These are phyloP conservation scores for Macadamia tetraphylla DNA, from an alignment of 164 flowering plant genomes.

Conservation along the genomic window DNA sequence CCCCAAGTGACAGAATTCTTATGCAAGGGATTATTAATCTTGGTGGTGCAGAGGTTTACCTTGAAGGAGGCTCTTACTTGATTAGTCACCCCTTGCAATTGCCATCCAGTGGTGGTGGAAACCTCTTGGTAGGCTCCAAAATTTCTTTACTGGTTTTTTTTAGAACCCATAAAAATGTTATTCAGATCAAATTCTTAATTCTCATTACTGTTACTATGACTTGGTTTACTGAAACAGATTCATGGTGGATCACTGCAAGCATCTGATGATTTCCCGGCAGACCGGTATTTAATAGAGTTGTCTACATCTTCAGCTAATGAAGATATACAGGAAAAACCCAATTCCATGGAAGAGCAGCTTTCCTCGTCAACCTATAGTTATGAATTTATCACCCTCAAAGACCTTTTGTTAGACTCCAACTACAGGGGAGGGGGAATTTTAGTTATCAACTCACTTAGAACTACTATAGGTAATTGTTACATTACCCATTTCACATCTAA, in stretches of 20 bases:
- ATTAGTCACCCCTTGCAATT: conserved; percentile 63
- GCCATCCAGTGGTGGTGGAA: conserved; percentile 65
- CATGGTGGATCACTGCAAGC: conserved; percentile 80
- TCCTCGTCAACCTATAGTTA: conserved; percentile 30
- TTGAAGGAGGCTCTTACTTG: conserved; percentile 73
- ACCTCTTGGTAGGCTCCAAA: conserved; percentile 49
- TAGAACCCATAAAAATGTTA: too few species aligned
- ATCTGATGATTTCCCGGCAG: conserved; percentile 54
- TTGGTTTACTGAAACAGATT: conserved; percentile 38
- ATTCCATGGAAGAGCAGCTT: conserved; percentile 7
- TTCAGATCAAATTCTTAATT: too few species aligned
- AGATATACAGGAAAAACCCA: background rate
- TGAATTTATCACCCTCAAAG: conserved; percentile 61
- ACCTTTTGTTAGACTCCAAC: conserved; percentile 65
- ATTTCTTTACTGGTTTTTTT: background rate
- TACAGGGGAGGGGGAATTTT: conserved; percentile 67
- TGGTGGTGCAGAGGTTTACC: conserved; percentile 68
- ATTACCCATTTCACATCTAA: conserved; percentile 55
- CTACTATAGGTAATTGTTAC: conserved; percentile 78
- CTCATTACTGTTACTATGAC: too few species aligned
- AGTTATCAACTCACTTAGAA: conserved; percentile 62
- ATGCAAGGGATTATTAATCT: conserved; percentile 64
- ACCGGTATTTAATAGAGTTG: conserved; percentile 66
- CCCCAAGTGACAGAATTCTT: conserved; percentile 26
- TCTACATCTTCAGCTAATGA: conserved; percentile 24